Conservation (phyloP, 2,329 filamentous ascomycete species). For the Colletotrichum cereale region DNA sequence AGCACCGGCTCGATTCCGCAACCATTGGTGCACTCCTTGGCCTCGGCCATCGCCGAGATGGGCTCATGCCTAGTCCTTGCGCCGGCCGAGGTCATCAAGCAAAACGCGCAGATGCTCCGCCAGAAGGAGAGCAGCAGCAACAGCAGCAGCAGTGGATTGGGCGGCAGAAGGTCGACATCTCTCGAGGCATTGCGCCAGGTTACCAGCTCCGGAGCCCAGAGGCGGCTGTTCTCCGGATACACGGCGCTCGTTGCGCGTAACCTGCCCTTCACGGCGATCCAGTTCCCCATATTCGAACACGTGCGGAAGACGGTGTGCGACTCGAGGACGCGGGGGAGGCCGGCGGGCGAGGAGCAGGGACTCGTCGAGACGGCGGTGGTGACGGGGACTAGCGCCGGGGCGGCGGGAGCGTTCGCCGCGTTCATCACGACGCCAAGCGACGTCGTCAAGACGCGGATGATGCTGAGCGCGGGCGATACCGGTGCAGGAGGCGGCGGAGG, state of each 20-base stretch:
- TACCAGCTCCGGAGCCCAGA: constrained; percentile 65
- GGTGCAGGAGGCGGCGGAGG: constrained; percentile 23
- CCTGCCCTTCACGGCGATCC: constrained; percentile 86
- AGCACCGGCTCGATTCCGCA: constrained; percentile 68
- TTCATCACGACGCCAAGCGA: constrained; percentile 90
- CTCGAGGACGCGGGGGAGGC: constrained; percentile 46
- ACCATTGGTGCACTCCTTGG: constrained; percentile 77
- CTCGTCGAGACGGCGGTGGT: constrained; percentile 77
- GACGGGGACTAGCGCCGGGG: constrained; percentile 79
- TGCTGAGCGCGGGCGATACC: constrained; percentile 73
- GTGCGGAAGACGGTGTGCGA: constrained; percentile 68
- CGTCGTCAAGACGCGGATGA: constrained; percentile 90
- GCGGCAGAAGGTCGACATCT: constrained; percentile 54
- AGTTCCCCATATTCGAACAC: constrained; percentile 89
- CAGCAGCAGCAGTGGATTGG: constrained; percentile 35
- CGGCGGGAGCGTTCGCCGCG: constrained; percentile 80
- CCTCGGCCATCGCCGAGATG: constrained; percentile 83
- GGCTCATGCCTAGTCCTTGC: constrained; percentile 89
- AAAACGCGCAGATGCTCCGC: constrained; percentile 88
- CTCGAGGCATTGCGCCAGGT: constrained; percentile 62
- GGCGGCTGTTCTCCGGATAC: constrained; percentile 79
- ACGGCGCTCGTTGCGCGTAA: constrained; percentile 85
- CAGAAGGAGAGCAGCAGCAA: constrained; percentile 41
- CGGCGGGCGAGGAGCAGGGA: constrained; percentile 41
- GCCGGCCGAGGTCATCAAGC: constrained; percentile 91